Base-by-base conservation (phyloP, 2,329 filamentous ascomycete genomes). In the Canariomyces notabilis region DNA sequence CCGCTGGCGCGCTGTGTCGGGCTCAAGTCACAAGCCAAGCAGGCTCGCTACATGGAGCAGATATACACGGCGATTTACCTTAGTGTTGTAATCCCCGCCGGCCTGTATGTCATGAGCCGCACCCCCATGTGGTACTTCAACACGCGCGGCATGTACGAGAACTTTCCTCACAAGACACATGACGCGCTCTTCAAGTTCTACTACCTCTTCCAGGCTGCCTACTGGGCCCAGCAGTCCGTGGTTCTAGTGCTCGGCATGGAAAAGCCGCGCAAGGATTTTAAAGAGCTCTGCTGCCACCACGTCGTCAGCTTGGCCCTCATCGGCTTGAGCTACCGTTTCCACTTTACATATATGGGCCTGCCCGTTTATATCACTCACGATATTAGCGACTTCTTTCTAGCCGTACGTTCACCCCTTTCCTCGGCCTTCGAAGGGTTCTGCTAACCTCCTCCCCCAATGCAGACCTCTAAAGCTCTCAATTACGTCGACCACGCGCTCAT, bases 71-170 rank as follows among this genome's bases (percentile, higher is more conserved):
- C 89, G 20, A 72, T 95, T 44, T 96, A 97, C 75, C 95, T 95
- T 66, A 80, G 68, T 36, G 64, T 93, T 48, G 82, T 94, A 47
- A 89, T 89, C 1, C 89, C 89, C 2, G 83, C 83, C 45, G 90
- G 90, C 44, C 67, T 96, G 60, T 96, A 85, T 64, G 87, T 96
- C 64, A 96, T 97, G 90, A 85, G 79, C 61, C 77, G 79, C 52
- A 91, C 88, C n/a, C 84, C 89, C 6, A 82, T 96, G 34, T 96
- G 89, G 91, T 96, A 95, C 67, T 96, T 95, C 76, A 90, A 94
- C 70, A 93, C 87, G 2, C 74, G 72, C 21, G 88, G 82, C 65
- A 95, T 96, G 87, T 96, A 94, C 67, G 87, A 91, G 66, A 75
- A 73, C 15, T 95, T 89, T 66, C 90, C 90, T 5, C 90, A 96